Evolutionary conservation across 306 rosid species (phyloP).

Genomic region (Fragaria ananassa): DNA sequence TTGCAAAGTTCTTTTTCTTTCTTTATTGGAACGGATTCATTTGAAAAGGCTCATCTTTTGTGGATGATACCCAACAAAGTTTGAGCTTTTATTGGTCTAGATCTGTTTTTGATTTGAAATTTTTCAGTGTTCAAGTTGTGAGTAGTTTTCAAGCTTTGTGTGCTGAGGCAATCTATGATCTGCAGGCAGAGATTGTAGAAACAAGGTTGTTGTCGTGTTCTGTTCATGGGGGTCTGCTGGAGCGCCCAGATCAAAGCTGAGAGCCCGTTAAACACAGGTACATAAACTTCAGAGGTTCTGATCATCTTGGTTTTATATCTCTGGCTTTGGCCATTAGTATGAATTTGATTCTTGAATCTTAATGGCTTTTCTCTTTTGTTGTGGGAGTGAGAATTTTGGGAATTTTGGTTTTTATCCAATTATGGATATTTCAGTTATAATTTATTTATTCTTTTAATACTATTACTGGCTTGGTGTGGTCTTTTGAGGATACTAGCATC

Average conservation of each 20-base stretch:
- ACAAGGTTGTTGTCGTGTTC: conserved; percentile 9
- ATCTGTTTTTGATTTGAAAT: conserved; percentile 27
- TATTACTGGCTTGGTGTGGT: neutral
- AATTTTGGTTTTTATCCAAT: neutral
- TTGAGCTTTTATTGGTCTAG: conserved; percentile 20
- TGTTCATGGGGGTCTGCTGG: conserved; percentile 49
- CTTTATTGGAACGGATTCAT: conserved; percentile 4
- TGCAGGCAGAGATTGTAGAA: conserved; percentile 27
- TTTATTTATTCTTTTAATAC: neutral
- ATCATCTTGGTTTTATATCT: neutral
- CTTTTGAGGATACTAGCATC: neutral
- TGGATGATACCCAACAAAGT: conserved; percentile 15
- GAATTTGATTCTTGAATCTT: neutral
- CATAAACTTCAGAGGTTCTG: neutral
- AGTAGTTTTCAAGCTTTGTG: conserved; percentile 10
- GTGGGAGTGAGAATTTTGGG: neutral
- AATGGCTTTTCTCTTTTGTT: neutral
- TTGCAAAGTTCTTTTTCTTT: neutral
- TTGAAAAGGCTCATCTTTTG: conserved; percentile 1
- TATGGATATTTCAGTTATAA: neutral
- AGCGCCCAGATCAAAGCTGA: conserved; percentile 53
- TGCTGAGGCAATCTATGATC: conserved; percentile 26
- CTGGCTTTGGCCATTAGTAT: neutral
- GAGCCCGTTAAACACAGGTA: conserved; percentile 47
- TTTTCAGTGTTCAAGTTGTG: neutral